These are phyloP conservation scores for Nothopassalora personata DNA, from an alignment of 2,329 filamentous ascomycete genomes.

Conservation along the genomic window DNA sequence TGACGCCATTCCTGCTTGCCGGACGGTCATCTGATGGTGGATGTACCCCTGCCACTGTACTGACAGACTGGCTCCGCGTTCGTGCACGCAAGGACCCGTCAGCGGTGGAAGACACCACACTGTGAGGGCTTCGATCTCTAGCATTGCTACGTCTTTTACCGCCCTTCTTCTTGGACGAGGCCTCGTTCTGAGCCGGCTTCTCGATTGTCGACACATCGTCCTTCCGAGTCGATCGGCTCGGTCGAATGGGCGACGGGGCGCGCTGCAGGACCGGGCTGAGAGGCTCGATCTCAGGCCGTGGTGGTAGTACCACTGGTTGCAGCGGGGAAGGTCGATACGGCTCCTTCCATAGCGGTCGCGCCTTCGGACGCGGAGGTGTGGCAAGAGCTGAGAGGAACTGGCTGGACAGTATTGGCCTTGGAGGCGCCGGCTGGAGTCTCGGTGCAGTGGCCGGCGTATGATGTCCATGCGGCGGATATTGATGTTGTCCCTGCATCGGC, in stretches of 20 bases:
- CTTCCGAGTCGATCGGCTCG: constrained; percentile 9
- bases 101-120: constrained; percentile 44
- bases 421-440: constrained; percentile 14
- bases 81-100: constrained; percentile 41
- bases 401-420: constrained; percentile 17
- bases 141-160: constrained; percentile 12
- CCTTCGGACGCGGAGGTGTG: constrained; percentile 21
- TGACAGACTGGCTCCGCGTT: constrained; percentile 46
- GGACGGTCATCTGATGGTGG: constrained; percentile 37
- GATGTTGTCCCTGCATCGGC: constrained; percentile 8
- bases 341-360: constrained; percentile 29
- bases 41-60: constrained; percentile 41
- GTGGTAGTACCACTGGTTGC: constrained; percentile 20
- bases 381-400: constrained; percentile 25
- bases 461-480: constrained; percentile 15
- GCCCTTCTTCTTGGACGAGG: constrained; percentile 9
- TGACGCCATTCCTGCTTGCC: constrained; percentile 37
- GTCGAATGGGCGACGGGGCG: constrained; percentile 12
- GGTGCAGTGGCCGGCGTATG: constrained; percentile 25
- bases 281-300: constrained; percentile 31
- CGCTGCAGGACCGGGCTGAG: constrained; percentile 32
- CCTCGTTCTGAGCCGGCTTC: constrained; percentile 11
- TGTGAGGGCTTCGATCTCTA: constrained; percentile 29
- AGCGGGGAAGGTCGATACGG: constrained; percentile 4
- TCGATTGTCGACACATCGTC: constrained; percentile 12